Conservation (phyloP, 352 stramenopile genomes). For the Aphanomyces cochlioides region DNA sequence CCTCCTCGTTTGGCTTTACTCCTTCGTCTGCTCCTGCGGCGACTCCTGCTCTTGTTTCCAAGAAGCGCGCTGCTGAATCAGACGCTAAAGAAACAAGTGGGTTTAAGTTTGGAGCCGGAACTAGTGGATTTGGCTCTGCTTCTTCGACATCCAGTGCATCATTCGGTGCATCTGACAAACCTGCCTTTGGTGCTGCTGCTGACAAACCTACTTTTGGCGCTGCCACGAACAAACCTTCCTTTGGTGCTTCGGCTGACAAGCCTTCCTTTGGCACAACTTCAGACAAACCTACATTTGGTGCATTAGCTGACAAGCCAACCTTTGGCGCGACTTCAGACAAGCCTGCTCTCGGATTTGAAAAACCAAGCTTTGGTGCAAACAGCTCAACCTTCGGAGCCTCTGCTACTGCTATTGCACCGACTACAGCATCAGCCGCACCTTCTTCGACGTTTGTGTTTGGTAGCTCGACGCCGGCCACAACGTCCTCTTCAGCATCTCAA, state of each 20-base stretch:
- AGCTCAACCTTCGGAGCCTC: slow-evolving; percentile 2
- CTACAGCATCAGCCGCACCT: not conserved
- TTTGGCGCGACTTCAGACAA: not conserved
- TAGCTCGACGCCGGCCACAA: slow-evolving; percentile 7
- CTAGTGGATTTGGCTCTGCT: slow-evolving; percentile 36
- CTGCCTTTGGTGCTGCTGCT: not conserved
- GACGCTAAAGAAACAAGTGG: too few relatives aligned
- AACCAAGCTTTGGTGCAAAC: not conserved
- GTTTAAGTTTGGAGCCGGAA: slow-evolving; percentile 20
- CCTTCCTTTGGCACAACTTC: slow-evolving; percentile 11
- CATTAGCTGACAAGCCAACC: slow-evolving; percentile 8
- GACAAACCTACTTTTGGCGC: slow-evolving; percentile 14
- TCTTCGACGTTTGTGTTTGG: slow-evolving; percentile 22
- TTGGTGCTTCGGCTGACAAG: slow-evolving; percentile 21
- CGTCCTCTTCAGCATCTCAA: slow-evolving; percentile 27
- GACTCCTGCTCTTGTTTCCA: not conserved
- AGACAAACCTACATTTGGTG: slow-evolving; percentile 1
- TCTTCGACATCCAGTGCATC: slow-evolving; percentile 24
- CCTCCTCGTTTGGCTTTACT: slow-evolving; percentile 35
- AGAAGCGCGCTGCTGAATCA: too few relatives aligned
- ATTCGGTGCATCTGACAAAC: slow-evolving; percentile 4
- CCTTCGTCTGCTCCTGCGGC: slow-evolving; percentile 26
- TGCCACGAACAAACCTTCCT: not conserved
- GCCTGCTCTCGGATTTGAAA: slow-evolving; percentile 3
- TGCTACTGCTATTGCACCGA: not conserved